Evolutionary conservation across 2,329 filamentous ascomycete genomes (phyloP), one percentile per base, ranked within the genome.

Genomic region (Exophiala sp.): DNA sequence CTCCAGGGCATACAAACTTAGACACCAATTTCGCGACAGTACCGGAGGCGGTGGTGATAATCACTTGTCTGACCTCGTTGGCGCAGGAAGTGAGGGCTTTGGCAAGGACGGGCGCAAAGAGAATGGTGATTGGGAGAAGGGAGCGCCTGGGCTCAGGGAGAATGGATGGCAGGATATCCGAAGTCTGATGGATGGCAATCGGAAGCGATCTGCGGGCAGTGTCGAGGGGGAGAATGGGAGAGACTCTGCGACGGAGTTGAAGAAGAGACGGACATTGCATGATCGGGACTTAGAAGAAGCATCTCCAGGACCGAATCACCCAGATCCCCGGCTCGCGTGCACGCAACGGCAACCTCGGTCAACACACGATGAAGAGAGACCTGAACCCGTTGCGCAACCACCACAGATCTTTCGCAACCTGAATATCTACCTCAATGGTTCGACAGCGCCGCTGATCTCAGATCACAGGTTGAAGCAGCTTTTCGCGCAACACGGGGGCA

Each of bases 401-500:
- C 61, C 65, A 57, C 64, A 74, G 43, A 80, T 95, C 49, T 91
- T 96, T 67, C 72, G 81, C 41, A 82, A 84, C 12, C 78, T 91
- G 18, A 85, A 82, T 47, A 80, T 96, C 63, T 94, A 92, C 72
- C 81, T 96, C 70, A 96, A 96, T 70, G 91, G 91, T 57, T 91
- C 88, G 62, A 95, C 90, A 2, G 80, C 85, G 55, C 91, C 91
- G 1, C 71, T 83, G 20, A 81, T 96, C 58, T 95, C 89, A 11
- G 91, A 96, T 69, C 88, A 95, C 73, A 87, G 83, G 67, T 80
- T 96, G 53, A 95, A 94, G 75, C 84, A 85, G 51, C 70, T 95
- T 12, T 79, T 96, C 35, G 82, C 80, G 4, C 78, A 84, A 52
- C 83, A 95, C 66, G 92, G 91, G 16, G 92, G 84, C 1, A 76